These are phyloP conservation scores for Fusarium sulawesiense DNA, from an alignment of 2,329 filamentous ascomycete species.

Conservation along the genomic window DNA sequence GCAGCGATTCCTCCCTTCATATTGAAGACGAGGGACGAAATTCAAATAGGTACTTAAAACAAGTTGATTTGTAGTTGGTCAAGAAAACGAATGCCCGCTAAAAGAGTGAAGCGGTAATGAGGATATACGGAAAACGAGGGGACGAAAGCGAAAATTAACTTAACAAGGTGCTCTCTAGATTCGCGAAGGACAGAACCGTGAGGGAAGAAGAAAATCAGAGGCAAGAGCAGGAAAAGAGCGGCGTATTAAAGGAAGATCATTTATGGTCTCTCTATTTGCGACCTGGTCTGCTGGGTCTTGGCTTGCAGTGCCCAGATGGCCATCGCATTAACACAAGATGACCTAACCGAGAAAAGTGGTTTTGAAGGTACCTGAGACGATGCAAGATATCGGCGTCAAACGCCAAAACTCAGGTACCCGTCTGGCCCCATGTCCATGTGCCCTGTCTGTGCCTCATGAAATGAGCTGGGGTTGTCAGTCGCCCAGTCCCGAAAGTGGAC, in stretches of 20 bases:
- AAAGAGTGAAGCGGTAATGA: slow-evolving; percentile 85
- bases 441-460: slow-evolving; percentile 30
- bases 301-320: slow-evolving; percentile 34
- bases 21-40: slow-evolving; percentile 55
- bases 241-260: slow-evolving; percentile 44
- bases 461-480: slow-evolving; percentile 34
- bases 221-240: slow-evolving; percentile 46
- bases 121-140: slow-evolving; percentile 57
- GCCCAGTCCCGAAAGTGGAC: slow-evolving; percentile 37
- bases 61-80: slow-evolving; percentile 36
- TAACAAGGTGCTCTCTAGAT: slow-evolving; percentile 60
- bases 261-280: slow-evolving; percentile 45
- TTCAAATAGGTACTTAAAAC: slow-evolving; percentile 27
- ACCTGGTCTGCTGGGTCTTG: slow-evolving; percentile 33
- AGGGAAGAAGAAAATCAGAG: slow-evolving; percentile 50
- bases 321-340: slow-evolving; percentile 37
- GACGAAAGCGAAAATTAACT: slow-evolving; percentile 60
- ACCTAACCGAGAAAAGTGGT: slow-evolving; percentile 36
- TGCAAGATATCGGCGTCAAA: slow-evolving; percentile 22
- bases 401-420: slow-evolving; percentile 39
- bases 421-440: slow-evolving; percentile 6
- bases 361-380: slow-evolving; percentile 37
- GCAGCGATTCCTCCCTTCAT: slow-evolving; percentile 82
- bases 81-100: slow-evolving; percentile 80
- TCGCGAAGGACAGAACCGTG: slow-evolving; percentile 61